Evolutionary conservation across 495 filamentous ascomycete genomes (phyloP).

Genomic region (Penicillium bialowiezense): DNA sequence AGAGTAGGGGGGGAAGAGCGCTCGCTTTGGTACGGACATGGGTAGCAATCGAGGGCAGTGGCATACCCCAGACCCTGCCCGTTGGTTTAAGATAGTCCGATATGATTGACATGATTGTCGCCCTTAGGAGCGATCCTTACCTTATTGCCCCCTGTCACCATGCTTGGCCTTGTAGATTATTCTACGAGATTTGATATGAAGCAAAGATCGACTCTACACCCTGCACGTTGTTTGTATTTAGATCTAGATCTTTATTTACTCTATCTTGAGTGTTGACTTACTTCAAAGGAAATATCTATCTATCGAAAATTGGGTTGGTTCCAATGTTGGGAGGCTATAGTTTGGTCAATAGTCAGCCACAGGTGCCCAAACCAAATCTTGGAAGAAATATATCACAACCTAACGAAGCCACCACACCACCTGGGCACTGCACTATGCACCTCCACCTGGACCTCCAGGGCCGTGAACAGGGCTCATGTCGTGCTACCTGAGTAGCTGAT

Average conservation of each 20-base stretch:
- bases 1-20: neutral
- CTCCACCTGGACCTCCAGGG: too few species aligned
- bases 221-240: too few species aligned
- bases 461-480: too few species aligned
- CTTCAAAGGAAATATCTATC: too few species aligned
- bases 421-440: too few species aligned
- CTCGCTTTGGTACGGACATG: neutral
- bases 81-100: slow-evolving; percentile 17
- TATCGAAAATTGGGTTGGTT: too few species aligned
- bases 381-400: neutral
- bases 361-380: too few species aligned
- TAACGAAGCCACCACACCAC: neutral
- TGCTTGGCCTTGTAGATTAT: slow-evolving; percentile 22
- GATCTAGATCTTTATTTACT: too few species aligned
- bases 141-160: slow-evolving; percentile 21
- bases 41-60: neutral
- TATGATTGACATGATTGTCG: slow-evolving; percentile 27
- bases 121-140: slow-evolving; percentile 24
- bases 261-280: too few species aligned
- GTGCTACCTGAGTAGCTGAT: too few species aligned
- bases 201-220: slow-evolving; percentile 8
- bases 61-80: neutral
- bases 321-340: too few species aligned
- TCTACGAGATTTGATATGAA: slow-evolving; percentile 5
- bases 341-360: neutral